phyloP scores from a whole-genome alignment of 768 basidiomycete genomes.

The Boletus subparvulus region DNA sequence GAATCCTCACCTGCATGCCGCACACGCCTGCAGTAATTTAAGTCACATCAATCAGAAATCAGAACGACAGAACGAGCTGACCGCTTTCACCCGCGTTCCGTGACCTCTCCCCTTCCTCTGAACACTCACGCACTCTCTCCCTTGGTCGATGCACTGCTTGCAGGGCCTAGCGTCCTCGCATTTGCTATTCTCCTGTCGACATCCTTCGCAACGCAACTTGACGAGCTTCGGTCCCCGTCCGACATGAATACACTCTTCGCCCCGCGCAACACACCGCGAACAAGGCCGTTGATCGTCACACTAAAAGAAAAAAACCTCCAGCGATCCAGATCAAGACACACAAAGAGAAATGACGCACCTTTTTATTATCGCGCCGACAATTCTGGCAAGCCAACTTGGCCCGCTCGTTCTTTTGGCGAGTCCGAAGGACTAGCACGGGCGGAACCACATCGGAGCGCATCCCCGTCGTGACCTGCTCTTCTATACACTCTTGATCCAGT shows the following conservation, averaged over 20 bases:
- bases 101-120: slow-evolving; percentile 56
- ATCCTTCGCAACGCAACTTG: slow-evolving; percentile 59
- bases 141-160: slow-evolving; percentile 46
- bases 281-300: slow-evolving; percentile 66
- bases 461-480: slow-evolving; percentile 35
- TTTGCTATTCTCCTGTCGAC: slow-evolving; percentile 53
- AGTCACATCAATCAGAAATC: slow-evolving; percentile 3
- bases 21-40: slow-evolving; percentile 48
- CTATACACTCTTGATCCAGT: slow-evolving; percentile 44
- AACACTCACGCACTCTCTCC: slow-evolving; percentile 47
- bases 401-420: slow-evolving; percentile 43
- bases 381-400: slow-evolving; percentile 59
- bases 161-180: slow-evolving; percentile 64
- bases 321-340: neutral
- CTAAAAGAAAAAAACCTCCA: slow-evolving; percentile 29
- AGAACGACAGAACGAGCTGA: slow-evolving; percentile 33
- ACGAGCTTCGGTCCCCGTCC: slow-evolving; percentile 56
- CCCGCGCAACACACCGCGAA: slow-evolving; percentile 53
- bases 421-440: slow-evolving; percentile 24
- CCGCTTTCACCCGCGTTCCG: slow-evolving; percentile 61
- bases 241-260: slow-evolving; percentile 56
- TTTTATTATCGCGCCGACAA: slow-evolving; percentile 66
- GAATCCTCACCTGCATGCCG: slow-evolving; percentile 52
- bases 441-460: slow-evolving; percentile 26
- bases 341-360: slow-evolving; percentile 37